Evolutionary conservation across 768 basidiomycete species (phyloP).

Genomic region (Boletus barrowsii): DNA sequence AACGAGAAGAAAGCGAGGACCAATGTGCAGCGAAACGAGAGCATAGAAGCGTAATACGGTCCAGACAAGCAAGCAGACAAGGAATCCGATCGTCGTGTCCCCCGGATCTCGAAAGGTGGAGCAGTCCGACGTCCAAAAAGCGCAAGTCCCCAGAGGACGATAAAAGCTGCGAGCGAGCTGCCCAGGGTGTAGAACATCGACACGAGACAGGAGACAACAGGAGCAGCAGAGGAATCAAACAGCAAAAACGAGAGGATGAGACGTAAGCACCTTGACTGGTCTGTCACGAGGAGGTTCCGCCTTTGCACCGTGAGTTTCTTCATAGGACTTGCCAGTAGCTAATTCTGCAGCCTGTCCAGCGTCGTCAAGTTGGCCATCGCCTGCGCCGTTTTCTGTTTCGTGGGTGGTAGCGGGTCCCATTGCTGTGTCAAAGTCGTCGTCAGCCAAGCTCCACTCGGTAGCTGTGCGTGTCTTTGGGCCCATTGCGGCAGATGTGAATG

Average conservation of each 20-base stretch:
- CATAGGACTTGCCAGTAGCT: constrained; percentile 21
- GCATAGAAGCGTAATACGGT: constrained; percentile 24
- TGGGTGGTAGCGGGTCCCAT: constrained; percentile 46
- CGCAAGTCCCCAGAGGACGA: constrained; percentile 16
- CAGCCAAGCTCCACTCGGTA: constrained; percentile 45
- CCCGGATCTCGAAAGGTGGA: constrained; percentile 27
- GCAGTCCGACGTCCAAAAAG: constrained; percentile 20
- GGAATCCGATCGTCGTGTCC: constrained; percentile 32
- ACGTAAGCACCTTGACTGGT: constrained; percentile 88
- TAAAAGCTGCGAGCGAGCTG: constrained; percentile 14
- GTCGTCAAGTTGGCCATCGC: constrained; percentile 37
- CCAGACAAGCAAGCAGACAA: constrained; percentile 37
- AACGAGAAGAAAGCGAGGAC: constrained; percentile 43
- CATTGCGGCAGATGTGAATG: constrained; percentile 12
- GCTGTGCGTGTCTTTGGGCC: constrained; percentile 21
- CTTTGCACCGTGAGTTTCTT: constrained; percentile 46
- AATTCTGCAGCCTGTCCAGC: constrained; percentile 18
- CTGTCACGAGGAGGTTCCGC: constrained; percentile 60
- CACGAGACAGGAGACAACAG: constrained; percentile 15
- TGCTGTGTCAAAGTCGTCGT: constrained; percentile 44
- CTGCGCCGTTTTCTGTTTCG: constrained; percentile 44
- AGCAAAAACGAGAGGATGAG: constrained; percentile 42
- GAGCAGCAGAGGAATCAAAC: constrained; percentile 21
- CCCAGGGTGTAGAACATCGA: constrained; percentile 19
- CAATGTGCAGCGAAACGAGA: constrained; percentile 33